These are phyloP conservation scores for Nigrospora osmanthi DNA, from an alignment of 2,329 filamentous ascomycete species.

Conservation along the genomic window DNA sequence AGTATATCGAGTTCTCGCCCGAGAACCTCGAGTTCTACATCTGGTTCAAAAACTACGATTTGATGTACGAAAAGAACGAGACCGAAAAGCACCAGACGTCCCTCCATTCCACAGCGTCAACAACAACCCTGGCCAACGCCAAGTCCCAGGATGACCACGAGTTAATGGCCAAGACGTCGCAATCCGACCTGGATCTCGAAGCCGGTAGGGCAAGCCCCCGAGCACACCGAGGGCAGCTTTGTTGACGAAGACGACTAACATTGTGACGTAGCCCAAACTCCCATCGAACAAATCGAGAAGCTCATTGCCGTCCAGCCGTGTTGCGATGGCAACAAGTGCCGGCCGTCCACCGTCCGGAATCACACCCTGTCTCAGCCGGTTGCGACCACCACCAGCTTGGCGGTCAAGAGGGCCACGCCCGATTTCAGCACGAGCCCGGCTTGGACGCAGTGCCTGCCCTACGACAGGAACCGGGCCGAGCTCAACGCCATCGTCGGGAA, in stretches of 20 bases:
- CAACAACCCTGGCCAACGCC: neutral
- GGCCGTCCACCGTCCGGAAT: too few relatives aligned
- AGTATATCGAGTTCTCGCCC: conserved; percentile 38
- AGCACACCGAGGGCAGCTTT: too few relatives aligned
- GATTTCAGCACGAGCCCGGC: conserved; percentile 21
- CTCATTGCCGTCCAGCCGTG: too few relatives aligned
- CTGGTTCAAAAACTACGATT: conserved; percentile 39
- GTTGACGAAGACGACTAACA: too few relatives aligned
- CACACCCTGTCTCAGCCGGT: too few relatives aligned
- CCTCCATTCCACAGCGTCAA: neutral
- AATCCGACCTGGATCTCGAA: conserved; percentile 20
- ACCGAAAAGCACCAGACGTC: conserved; percentile 1
- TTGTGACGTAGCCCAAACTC: too few relatives aligned
- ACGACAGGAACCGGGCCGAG: conserved; percentile 14
- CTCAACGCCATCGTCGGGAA: conserved; percentile 30
- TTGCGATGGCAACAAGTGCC: too few relatives aligned
- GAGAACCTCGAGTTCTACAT: conserved; percentile 43
- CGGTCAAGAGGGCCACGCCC: too few relatives aligned
- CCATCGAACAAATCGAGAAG: too few relatives aligned
- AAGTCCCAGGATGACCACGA: too few relatives aligned
- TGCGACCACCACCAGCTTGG: too few relatives aligned
- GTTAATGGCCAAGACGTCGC: neutral
- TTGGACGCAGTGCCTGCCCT: neutral
- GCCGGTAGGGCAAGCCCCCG: conserved; percentile 13
- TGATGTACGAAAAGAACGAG: conserved; percentile 13